phyloP scores from a whole-genome alignment of 1,284 basidiomycete genomes.

The Pulchroboletus neoregius region DNA sequence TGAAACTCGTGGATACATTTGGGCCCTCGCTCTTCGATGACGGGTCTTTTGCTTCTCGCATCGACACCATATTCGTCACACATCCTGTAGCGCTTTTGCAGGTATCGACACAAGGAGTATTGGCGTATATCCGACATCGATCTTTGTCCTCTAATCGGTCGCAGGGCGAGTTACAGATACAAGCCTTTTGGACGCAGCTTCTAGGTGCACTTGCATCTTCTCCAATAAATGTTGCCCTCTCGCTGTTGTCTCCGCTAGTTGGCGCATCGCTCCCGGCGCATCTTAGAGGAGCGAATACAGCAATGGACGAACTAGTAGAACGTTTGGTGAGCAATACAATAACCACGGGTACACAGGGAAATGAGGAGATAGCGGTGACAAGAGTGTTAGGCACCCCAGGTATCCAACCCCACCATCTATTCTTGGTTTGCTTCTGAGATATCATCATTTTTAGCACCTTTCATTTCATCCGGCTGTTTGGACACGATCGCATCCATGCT shows the following conservation, averaged over 20 bases:
- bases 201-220: constrained; percentile 21
- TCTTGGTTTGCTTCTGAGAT: neutral
- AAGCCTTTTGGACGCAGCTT: constrained; percentile 23
- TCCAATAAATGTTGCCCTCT: constrained; percentile 9
- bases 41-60: constrained; percentile 34
- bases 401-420: constrained; percentile 2
- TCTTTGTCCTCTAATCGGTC: constrained; percentile 9
- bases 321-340: constrained; percentile 13
- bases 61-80: constrained; percentile 43
- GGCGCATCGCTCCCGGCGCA: constrained; percentile 19
- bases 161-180: constrained; percentile 11
- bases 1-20: constrained; percentile 28
- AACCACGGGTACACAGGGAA: neutral
- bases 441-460: constrained; percentile 12
- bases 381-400: constrained; percentile 20
- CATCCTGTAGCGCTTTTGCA: constrained; percentile 42
- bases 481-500: constrained; percentile 14
- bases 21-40: constrained; percentile 40
- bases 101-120: constrained; percentile 42
- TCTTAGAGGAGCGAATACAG: constrained; percentile 16
- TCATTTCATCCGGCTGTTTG: constrained; percentile 23
- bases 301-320: constrained; percentile 25
- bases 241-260: constrained; percentile 15
- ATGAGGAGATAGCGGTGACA: constrained; percentile 1
- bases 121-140: constrained; percentile 22